Percentiles rank a stretch among this genome's conserved stretches.
Conservation (phyloP, 1,284 basidiomycete genomes). For the Rhizoctonia solani region DNA sequence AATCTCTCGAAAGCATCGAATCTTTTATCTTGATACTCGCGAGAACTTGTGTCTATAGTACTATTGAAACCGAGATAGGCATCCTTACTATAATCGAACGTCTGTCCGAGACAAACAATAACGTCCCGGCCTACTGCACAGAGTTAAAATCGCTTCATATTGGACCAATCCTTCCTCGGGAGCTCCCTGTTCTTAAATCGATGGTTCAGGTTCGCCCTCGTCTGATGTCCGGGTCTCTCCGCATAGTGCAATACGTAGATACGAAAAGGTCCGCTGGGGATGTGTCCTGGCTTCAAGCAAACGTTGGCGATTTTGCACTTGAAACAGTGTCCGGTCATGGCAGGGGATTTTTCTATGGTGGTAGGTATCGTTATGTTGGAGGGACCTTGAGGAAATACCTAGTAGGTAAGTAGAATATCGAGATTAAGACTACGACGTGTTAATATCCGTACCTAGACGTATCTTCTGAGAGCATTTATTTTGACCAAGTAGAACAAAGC, state of each 20-base stretch:
- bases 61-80: not conserved
- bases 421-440: too few relatives aligned
- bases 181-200: not conserved
- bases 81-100: not conserved
- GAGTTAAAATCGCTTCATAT: not conserved
- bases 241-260: not conserved
- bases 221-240: not conserved
- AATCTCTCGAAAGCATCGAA: not conserved
- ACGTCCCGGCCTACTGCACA: not conserved
- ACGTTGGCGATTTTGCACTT: not conserved
- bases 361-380: not conserved
- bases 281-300: not conserved
- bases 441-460: too few relatives aligned
- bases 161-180: not conserved
- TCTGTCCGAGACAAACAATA: not conserved
- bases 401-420: too few relatives aligned
- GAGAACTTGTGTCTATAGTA: not conserved
- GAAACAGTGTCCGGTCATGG: not conserved
- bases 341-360: not conserved
- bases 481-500: too few relatives aligned
- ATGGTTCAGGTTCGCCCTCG: not conserved
- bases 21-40: not conserved
- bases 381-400: too few relatives aligned
- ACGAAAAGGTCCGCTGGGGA: not conserved
- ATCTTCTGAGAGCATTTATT: too few relatives aligned